Evolutionary conservation across 2,329 filamentous ascomycete species (phyloP), one percentile per base, ranked within the genome.

Genomic region (Colletotrichum coccodes): DNA sequence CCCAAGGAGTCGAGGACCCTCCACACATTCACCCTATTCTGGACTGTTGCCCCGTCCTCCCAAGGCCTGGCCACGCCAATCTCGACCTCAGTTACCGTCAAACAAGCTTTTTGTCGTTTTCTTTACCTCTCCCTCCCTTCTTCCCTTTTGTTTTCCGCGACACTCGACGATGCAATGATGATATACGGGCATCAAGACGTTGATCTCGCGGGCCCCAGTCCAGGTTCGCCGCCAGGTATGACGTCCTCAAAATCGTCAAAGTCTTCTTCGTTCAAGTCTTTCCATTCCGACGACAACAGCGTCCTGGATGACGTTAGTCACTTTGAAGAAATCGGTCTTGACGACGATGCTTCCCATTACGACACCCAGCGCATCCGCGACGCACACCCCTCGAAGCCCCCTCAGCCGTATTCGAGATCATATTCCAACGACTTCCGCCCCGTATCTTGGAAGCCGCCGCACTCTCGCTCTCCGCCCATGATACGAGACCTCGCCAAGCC

Each of bases 241-340:
- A 94, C 92, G 56, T 81, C 84, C 73, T 97, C 94, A 70, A 97
- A 95, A 80, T 96, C 94, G 71, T 97, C 94, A 72, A 97, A 96
- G 81, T 94, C 94, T 32, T 97, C 94, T 6, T 97, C 94, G 57
- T 92, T 95, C 75, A 92, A 91, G 34, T 72, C 94, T 42, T 91
- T 92, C 64, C 90, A 89, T 70, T 92, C 91, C 75, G 92, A 94
- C 75, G 92, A 93, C 73, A 90, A 91, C 75, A 89, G 86, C 73
- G 86, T 90, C 58, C 83, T 93, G 52, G 86, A 90, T 60, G 93
- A 97, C 76, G 88, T 92, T 66, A 90, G 90, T 71, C 91, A 98
- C 78, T 98, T 98, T 75, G 95, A 98, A 79, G 95, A 98, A 72
- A 97, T 98, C 77, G 94, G 92, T 14, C 89, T 98, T 34, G 92